phyloP scores from a whole-genome alignment of 2,329 filamentous ascomycete genomes.

The Trichoderma gracile region DNA sequence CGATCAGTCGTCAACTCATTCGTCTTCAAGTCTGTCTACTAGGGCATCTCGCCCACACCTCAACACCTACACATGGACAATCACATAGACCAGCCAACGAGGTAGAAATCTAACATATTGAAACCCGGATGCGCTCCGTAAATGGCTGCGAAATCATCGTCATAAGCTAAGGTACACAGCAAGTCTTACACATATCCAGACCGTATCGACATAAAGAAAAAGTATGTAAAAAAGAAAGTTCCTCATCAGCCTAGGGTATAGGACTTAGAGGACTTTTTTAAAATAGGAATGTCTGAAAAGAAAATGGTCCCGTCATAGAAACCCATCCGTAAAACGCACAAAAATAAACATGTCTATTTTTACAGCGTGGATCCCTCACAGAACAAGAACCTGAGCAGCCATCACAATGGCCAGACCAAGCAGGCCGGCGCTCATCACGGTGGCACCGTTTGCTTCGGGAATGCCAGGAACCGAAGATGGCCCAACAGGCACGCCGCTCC shows the following conservation, averaged over 20 bases:
- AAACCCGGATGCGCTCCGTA: conserved; percentile 19
- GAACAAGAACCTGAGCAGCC: conserved; percentile 34
- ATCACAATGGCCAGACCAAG: conserved; percentile 33
- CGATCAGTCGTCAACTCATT: too few relatives aligned
- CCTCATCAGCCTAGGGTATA: not conserved
- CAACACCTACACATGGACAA: too few relatives aligned
- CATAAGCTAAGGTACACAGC: conserved; percentile 22
- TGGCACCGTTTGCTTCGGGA: conserved; percentile 52
- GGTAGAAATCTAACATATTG: conserved; percentile 17
- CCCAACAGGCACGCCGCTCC: conserved; percentile 20
- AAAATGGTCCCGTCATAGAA: conserved; percentile 1
- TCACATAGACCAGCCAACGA: not conserved
- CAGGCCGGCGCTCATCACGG: conserved; percentile 33
- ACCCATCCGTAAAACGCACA: conserved; percentile 9
- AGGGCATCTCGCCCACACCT: too few relatives aligned
- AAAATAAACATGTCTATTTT: not conserved
- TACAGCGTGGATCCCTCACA: conserved; percentile 29
- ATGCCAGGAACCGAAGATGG: conserved; percentile 34
- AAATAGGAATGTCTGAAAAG: not conserved
- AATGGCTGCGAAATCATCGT: conserved; percentile 20
- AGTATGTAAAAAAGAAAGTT: not conserved
- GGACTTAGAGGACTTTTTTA: conserved; percentile 5
- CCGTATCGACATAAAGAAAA: conserved; percentile 22
- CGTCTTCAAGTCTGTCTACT: too few relatives aligned
- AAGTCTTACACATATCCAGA: conserved; percentile 21